Evolutionary conservation across 2,329 filamentous ascomycete species (phyloP).

Genomic region (Ophiostoma sp.): DNA sequence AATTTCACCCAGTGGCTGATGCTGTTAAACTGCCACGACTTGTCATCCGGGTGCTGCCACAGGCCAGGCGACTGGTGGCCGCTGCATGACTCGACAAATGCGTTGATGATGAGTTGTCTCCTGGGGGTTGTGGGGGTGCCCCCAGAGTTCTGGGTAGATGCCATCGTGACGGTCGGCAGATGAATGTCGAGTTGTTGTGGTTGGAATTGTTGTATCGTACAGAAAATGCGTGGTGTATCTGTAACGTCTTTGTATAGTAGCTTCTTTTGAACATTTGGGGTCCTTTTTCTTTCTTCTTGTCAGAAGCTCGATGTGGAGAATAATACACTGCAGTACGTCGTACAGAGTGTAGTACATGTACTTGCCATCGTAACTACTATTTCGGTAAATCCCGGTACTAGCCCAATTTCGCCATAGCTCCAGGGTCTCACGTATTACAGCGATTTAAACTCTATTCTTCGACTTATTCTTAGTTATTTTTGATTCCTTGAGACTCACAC

Average conservation of each 20-base stretch:
- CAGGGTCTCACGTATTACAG: neutral
- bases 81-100: conserved; percentile 35
- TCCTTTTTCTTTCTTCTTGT: neutral
- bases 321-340: no score
- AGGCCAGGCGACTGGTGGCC: conserved; percentile 51
- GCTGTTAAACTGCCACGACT: conserved; percentile 61
- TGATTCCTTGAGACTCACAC: neutral
- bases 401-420: neutral
- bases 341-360: no score
- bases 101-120: conserved; percentile 23
- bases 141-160: neutral
- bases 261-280: no score
- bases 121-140: neutral
- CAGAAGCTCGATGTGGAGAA: no score
- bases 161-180: neutral
- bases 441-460: no score
- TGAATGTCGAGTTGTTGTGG: no score
- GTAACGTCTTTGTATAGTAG: no score
- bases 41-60: conserved; percentile 64
- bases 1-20: conserved; percentile 35
- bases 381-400: neutral
- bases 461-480: no score
- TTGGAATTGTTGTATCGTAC: no score
- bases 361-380: neutral
- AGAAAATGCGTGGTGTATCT: no score